These are phyloP conservation scores for Spatholobus suberectus DNA, from an alignment of 306 rosid species.

Conservation along the genomic window DNA sequence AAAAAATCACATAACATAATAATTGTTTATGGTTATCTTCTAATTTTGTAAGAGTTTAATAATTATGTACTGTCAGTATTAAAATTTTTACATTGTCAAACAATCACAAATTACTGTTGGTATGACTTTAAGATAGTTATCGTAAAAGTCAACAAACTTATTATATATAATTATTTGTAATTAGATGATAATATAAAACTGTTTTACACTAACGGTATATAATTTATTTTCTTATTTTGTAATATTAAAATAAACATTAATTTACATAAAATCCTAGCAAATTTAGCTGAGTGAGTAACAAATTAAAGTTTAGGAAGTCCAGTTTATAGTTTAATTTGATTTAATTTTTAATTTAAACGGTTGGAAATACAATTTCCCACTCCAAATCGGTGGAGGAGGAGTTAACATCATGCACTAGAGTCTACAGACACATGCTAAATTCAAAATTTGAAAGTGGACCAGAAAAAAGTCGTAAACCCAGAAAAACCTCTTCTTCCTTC, in stretches of 20 bases:
- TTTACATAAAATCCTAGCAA: neutral
- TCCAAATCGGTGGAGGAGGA: no score
- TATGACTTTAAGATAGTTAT: no score
- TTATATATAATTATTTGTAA: no score
- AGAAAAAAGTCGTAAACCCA: neutral
- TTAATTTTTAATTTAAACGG: neutral
- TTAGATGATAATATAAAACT: no score
- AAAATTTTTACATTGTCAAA: no score
- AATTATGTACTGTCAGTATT: no score
- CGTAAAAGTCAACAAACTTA: no score
- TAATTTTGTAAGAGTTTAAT: no score
- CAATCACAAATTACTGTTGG: no score
- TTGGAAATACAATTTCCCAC: neutral
- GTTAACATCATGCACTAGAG: neutral
- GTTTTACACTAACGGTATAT: no score
- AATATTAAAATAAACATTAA: neutral
- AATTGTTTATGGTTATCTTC: neutral
- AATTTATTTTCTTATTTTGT: neutral
- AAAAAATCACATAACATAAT: neutral
- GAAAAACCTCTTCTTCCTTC: neutral
- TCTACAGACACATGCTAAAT: neutral
- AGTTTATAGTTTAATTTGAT: no score
- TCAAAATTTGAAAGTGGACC: neutral
- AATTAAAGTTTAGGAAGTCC: no score
- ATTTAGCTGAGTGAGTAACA: neutral